Conservation (phyloP, 345 rosid genomes). For the thale cress (Arabidopsis thaliana) region TAIR10.1 NC_003074.8:6482001-6482500, state of each 20-base stretch:
- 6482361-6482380: conserved; percentile 59
- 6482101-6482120: conserved; percentile 66
- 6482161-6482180: conserved; percentile 91
- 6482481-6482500: conserved; percentile 50
- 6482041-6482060: conserved; percentile 78
- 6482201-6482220: conserved; percentile 76
- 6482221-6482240: conserved; percentile 91
- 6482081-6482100: conserved; percentile 77
- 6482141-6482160: conserved; percentile 90
- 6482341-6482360: conserved; percentile 69
- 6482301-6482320: conserved; percentile 78
- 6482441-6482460: conserved; percentile 36
- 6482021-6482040: conserved; percentile 67
- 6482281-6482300: conserved; percentile 67
- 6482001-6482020: conserved; percentile 78
- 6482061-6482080: conserved; percentile 69
- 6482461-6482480: conserved; percentile 48
- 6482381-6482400: conserved; percentile 63
- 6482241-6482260: conserved; percentile 72
- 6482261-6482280: conserved; percentile 89
- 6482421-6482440: conserved; percentile 61
- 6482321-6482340: conserved; percentile 73
- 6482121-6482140: conserved; percentile 89
- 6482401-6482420: conserved; percentile 61
- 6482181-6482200: conserved; percentile 89